Base-by-base conservation (phyloP, 208 protist genomes). In the Leishmania mexicana region DNA sequence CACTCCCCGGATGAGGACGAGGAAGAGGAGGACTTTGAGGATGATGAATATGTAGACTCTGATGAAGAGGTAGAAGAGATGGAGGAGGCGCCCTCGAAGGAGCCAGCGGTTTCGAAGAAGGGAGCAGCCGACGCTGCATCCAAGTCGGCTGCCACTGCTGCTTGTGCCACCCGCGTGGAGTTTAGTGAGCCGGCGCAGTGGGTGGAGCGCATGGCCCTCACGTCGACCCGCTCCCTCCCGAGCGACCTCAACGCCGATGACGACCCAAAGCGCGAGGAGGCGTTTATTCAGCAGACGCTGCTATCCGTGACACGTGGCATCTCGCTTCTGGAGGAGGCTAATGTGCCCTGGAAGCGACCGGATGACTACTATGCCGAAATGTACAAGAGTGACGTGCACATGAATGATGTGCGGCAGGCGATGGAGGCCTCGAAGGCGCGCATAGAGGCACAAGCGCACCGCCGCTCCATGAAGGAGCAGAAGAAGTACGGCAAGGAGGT, bases 331-430 rank as follows among this genome's bases (percentile, higher is more conserved):
- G 94, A 98, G 80, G 79, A 87, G 62, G 87, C 94, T 11, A 83
- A 87, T 7, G 92, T 99, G 65, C 89, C 95, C 60, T 97, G 95
- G 81, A 85, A 91, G 80, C 93, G 98, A 53, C 98, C 98, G 38
- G 84, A 85, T 58, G 98, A 99, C 88, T 99, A 98, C 88, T 99
- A 98, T 88, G 98, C 98, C 11, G 98, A 99, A 85, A 99, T 99
- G 98, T 94, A 96, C 83, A 99, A 99, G 88, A 92, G 88, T 73
- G 98, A 99, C 82, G 86, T 96, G 47, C 97, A 99, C 86, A 99
- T 99, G 98, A 90, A 89, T 77, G 96, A 98, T 72, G 94, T 98
- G 80, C 93, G 91, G 40, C 88, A 93, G 72, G 93, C 94, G 15
- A 96, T 98, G 88, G 93, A 96, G 81, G 91, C 87, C 17, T 93